Evolutionary conservation across 805 yeast genomes (phyloP), one percentile per base, ranked within the genome.

Genomic region (Jamesozyma spencerorum): DNA sequence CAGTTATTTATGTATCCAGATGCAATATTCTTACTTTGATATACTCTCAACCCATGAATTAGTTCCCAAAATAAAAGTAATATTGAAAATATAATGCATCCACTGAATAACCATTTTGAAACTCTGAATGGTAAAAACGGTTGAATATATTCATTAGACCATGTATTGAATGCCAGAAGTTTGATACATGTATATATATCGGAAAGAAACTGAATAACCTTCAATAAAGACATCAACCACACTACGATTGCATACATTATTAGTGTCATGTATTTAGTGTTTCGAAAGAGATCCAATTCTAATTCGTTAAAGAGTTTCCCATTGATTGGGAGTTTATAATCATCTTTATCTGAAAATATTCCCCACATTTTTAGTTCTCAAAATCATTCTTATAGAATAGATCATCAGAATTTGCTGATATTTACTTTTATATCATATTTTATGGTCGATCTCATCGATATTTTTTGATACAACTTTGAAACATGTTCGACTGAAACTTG

Each of bases 101-200:
- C 85, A 15, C 82, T 75, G 54, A 81, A 82, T n/a, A 82, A 63
- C 90, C 90, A 82, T 54, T 65, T 75, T 43, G 68, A 72, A 42
- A 71, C 75, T 55, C 51, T 72, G 44, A 72, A 69, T 0, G 78
- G 65, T 3, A 75, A 57, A 45, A 57, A 65, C 4, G 80, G 79
- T 40, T 65, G 53, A 24, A 70, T 60, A 39, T 72, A 70, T 34
- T 68, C 60, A 4, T 76, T 68, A 3, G 79, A 70, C 90, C 90
- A 81, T 35, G 74, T 67, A 53, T 81, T 74, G 57, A 80, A 78
- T 1, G 82, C 92, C 49, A 85, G 65, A 32, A 86, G 71, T 49
- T 74, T 77, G 42, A 86, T 62, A 58, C 90, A 77, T 0, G 95
- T 85, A 64, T 84, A 86, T 18, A 85, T 68, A 64, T 86, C 96